Evolutionary conservation across 2,329 filamentous ascomycete species (phyloP).

Genomic region (Aspergillus fumigatus): DNA sequence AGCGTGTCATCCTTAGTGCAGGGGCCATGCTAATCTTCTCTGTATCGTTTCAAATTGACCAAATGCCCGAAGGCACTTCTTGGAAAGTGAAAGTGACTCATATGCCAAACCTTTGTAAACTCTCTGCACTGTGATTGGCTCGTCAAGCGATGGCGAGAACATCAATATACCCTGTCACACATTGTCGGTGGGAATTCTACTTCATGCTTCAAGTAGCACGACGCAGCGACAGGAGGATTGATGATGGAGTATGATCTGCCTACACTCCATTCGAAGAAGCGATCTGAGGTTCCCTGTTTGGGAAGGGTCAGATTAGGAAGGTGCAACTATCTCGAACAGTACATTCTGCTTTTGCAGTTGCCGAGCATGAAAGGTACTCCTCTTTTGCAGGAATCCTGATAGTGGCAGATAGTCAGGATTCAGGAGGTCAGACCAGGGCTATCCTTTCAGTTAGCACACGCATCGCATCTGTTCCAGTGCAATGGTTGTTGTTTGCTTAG

Average conservation of each 20-base stretch:
- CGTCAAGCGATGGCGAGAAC: not conserved
- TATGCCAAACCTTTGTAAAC: slow-evolving; percentile 2
- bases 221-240: not conserved
- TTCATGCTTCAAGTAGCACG: not conserved
- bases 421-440: too few species aligned
- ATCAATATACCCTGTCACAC: not conserved
- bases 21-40: slow-evolving; percentile 80
- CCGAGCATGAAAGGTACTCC: too few species aligned
- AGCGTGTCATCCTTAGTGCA: slow-evolving; percentile 93
- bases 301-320: too few species aligned
- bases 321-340: not conserved
- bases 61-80: slow-evolving; percentile 48
- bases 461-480: too few species aligned
- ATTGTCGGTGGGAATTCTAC: not conserved
- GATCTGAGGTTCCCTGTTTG: not conserved
- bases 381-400: not conserved
- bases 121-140: not conserved
- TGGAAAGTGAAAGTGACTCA: slow-evolving; percentile 12
- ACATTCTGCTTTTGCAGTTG: not conserved
- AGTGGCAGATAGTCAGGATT: too few species aligned
- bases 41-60: slow-evolving; percentile 66
- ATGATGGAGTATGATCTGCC: not conserved
- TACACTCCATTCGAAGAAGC: not conserved
- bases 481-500: not conserved
- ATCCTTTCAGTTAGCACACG: too few species aligned